A percentile compares a stretch with the other conserved stretches of the same genome.
phyloP scores from a whole-genome alignment of 345 rosid genomes.

The Eucalyptus microcorys region DNA sequence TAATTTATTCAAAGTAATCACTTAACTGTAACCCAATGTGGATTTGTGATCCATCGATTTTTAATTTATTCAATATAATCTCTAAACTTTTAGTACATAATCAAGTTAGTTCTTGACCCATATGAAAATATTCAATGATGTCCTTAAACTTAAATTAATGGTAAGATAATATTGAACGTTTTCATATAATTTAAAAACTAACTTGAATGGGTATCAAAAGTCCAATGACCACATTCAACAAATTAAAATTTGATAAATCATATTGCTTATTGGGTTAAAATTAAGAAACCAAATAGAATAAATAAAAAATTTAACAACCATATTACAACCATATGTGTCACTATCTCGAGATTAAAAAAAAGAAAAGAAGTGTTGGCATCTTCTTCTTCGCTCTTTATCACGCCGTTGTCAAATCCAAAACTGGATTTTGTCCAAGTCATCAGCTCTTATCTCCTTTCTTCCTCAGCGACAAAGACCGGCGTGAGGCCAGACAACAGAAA shows the following conservation, averaged over 20 bases:
- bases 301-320: neutral
- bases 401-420: neutral
- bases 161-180: fast-evolving
- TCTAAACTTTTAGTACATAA: too few species aligned
- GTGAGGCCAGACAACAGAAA: neutral
- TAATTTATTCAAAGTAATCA: fast-evolving
- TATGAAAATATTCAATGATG: neutral
- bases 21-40: fast-evolving
- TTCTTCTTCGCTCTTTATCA: neutral
- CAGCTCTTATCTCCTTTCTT: neutral
- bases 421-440: neutral
- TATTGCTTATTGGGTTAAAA: neutral
- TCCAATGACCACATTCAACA: fast-evolving
- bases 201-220: fast-evolving
- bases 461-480: neutral
- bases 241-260: too few species aligned
- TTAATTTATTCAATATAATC: too few species aligned
- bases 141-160: neutral
- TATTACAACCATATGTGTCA: neutral
- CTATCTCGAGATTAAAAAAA: neutral
- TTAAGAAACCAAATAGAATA: neutral
- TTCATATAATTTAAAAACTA: neutral
- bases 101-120: fast-evolving
- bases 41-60: neutral
- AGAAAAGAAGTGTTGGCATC: fast-evolving